Conservation (phyloP, 768 basidiomycete genomes). For the Crepidotus variabilis region DNA sequence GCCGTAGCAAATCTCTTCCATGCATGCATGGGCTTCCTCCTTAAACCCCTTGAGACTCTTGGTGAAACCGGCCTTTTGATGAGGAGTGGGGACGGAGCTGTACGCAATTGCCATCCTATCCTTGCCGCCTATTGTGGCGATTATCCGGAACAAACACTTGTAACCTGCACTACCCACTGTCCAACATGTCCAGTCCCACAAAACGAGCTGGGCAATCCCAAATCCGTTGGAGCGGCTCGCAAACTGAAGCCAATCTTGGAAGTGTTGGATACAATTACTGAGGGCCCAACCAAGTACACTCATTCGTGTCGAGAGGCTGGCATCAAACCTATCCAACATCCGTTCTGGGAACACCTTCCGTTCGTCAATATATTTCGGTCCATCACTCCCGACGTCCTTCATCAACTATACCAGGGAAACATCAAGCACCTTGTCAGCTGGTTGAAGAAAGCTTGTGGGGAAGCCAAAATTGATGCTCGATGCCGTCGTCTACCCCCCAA, state of each 20-base stretch:
- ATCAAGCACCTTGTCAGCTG: too few relatives aligned
- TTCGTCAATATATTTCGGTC: too few relatives aligned
- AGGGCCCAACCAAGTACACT: too few relatives aligned
- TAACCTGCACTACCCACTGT: slow-evolving; percentile 10
- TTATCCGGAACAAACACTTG: slow-evolving; percentile 37
- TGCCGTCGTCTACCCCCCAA: too few relatives aligned
- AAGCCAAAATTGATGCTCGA: too few relatives aligned
- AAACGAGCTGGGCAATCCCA: not conserved
- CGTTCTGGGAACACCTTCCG: too few relatives aligned
- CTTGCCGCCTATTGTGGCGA: slow-evolving; percentile 33
- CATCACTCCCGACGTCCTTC: too few relatives aligned
- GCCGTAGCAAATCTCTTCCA: slow-evolving; percentile 29
- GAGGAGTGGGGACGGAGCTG: slow-evolving; percentile 27
- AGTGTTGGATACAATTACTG: too few relatives aligned
- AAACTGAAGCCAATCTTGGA: not conserved
- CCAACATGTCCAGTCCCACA: not conserved
- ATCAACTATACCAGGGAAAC: too few relatives aligned
- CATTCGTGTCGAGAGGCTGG: too few relatives aligned
- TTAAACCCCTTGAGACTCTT: slow-evolving; percentile 16
- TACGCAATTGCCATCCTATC: slow-evolving; percentile 28
- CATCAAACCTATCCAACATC: too few relatives aligned
- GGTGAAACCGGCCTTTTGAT: slow-evolving; percentile 18
- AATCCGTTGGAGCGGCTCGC: not conserved
- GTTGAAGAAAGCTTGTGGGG: too few relatives aligned
- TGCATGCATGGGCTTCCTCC: slow-evolving; percentile 16